Evolutionary conservation across 176 grass and related monocot species (phyloP).

Genomic region (Avena insularis): DNA sequence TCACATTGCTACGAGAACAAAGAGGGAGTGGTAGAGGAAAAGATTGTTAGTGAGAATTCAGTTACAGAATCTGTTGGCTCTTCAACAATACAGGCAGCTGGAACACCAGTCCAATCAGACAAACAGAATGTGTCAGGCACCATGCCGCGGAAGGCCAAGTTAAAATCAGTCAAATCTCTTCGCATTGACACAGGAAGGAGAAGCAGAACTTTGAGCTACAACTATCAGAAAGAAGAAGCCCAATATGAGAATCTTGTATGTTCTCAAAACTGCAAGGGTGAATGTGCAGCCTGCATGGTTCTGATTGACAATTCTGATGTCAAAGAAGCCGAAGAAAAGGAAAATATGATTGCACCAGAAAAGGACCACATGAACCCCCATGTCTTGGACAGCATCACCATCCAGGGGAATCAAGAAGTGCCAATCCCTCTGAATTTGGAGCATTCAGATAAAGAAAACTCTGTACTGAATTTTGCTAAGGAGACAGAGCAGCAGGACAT

Average conservation of each 20-base stretch:
- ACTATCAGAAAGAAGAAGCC: constrained; percentile 33
- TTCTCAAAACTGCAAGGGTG: constrained; percentile 46
- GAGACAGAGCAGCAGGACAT: neutral
- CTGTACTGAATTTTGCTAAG: constrained; percentile 23
- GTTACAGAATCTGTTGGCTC: constrained; percentile 52
- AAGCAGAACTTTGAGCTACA: constrained; percentile 38
- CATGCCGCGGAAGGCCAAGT: constrained; percentile 64
- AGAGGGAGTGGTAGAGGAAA: constrained; percentile 28
- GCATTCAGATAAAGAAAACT: constrained; percentile 37
- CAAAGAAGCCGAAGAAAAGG: constrained; percentile 53
- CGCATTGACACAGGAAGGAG: constrained; percentile 63
- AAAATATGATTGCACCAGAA: constrained; percentile 54
- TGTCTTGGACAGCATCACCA: constrained; percentile 39
- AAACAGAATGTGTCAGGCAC: constrained; percentile 49
- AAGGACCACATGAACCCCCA: constrained; percentile 53
- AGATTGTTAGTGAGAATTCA: constrained; percentile 38
- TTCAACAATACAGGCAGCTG: constrained; percentile 33
- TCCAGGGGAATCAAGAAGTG: constrained; percentile 43
- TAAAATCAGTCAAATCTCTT: constrained; percentile 77
- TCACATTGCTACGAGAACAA: constrained; percentile 44
- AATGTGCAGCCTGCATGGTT: constrained; percentile 50
- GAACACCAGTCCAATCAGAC: constrained; percentile 32
- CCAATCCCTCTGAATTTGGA: constrained; percentile 29
- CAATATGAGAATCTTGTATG: constrained; percentile 45
- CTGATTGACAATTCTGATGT: constrained; percentile 57